Evolutionary conservation across 164 flowering plant species (phyloP).

Genomic region (Vitis riparia): DNA sequence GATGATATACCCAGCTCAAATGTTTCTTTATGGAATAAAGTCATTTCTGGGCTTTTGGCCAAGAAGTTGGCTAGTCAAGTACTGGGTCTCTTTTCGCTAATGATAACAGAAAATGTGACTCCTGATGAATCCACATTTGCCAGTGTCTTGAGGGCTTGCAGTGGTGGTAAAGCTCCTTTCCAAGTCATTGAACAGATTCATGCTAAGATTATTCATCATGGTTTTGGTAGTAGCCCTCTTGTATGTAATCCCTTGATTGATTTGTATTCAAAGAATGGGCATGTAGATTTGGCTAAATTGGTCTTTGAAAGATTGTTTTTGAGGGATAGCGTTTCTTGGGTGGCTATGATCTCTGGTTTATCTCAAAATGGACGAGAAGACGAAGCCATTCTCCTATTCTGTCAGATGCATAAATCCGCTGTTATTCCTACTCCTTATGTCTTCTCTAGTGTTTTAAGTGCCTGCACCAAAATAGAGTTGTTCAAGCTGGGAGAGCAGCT

Average conservation of each 20-base stretch:
- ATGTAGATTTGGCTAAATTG: slow-evolving; percentile 21
- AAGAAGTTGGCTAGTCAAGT: slow-evolving; percentile 13
- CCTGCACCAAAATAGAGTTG: slow-evolving; percentile 27
- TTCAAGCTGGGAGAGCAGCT: slow-evolving; percentile 32
- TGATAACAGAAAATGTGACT: slow-evolving; percentile 20
- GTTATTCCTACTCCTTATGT: slow-evolving; percentile 35
- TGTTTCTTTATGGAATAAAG: slow-evolving; percentile 24
- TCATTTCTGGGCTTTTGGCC: slow-evolving; percentile 19
- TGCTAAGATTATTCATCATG: slow-evolving; percentile 27
- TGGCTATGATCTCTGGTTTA: slow-evolving; percentile 43
- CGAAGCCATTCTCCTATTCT: slow-evolving; percentile 30
- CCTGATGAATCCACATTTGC: slow-evolving; percentile 28
- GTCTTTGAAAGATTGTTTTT: slow-evolving; percentile 23
- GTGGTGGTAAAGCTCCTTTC: slow-evolving; percentile 20
- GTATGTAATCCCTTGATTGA: slow-evolving; percentile 36
- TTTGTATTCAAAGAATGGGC: slow-evolving; percentile 32
- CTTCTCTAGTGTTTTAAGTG: slow-evolving; percentile 36
- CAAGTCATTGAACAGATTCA: slow-evolving; percentile 29
- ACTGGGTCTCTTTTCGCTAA: slow-evolving; percentile 17
- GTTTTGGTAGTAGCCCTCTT: slow-evolving; percentile 23
- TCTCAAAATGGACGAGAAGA: slow-evolving; percentile 34
- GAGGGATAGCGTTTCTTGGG: slow-evolving; percentile 41
- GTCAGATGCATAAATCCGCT: slow-evolving; percentile 29
- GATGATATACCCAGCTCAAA: slow-evolving; percentile 30
- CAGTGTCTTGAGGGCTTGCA: slow-evolving; percentile 27